Conservation (phyloP, 768 basidiomycete species). For the Trametes cubensis region DNA sequence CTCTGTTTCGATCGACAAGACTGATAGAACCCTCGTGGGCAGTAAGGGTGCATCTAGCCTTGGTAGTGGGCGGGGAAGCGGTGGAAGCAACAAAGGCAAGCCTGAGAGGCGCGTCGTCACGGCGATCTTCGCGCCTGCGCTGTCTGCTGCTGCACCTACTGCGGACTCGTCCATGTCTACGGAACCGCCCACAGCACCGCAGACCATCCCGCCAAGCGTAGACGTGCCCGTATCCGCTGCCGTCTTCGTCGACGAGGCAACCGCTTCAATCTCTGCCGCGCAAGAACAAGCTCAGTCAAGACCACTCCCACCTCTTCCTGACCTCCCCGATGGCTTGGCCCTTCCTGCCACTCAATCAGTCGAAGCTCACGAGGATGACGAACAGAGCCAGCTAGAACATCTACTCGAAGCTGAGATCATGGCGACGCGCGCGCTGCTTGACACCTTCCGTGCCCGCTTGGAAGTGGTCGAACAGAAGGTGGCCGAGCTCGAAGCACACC, state of each 20-base stretch:
- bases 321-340: constrained; percentile 1
- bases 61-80: constrained; percentile 25
- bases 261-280: neutral
- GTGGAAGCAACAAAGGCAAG: constrained; percentile 27
- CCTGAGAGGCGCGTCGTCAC: constrained; percentile 35
- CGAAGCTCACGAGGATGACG: constrained; percentile 8
- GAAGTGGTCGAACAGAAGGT: constrained; percentile 37
- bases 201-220: neutral
- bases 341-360: neutral
- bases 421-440: constrained; percentile 32
- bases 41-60: constrained; percentile 18
- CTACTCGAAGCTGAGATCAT: constrained; percentile 30
- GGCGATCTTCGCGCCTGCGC: constrained; percentile 34
- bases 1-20: neutral
- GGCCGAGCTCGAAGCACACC: constrained; percentile 30
- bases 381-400: constrained; percentile 18
- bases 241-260: neutral
- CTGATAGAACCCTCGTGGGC: constrained; percentile 12
- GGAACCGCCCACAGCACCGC: neutral
- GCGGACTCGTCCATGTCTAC: neutral
- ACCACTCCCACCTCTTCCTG: constrained; percentile 15
- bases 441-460: constrained; percentile 34
- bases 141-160: constrained; percentile 6
- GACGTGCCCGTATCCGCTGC: neutral
- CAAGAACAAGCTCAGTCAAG: constrained; percentile 13